Conservation (phyloP, 2,329 filamentous ascomycete species). For the Aspergillus hortae region DNA sequence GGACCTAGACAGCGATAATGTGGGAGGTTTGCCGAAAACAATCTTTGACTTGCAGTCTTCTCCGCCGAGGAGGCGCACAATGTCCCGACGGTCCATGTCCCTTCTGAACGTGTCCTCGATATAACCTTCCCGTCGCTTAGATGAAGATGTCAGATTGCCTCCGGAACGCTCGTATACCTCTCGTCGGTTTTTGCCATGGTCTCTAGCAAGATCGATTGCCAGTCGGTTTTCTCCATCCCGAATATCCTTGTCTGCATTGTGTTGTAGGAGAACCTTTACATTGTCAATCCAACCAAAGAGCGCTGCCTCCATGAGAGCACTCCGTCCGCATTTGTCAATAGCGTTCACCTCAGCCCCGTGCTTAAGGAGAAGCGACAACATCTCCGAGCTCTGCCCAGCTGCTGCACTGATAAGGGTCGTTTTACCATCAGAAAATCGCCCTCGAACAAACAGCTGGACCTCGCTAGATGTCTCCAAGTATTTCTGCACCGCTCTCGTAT, state of each 20-base stretch:
- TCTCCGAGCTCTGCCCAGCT: slow-evolving; percentile 2
- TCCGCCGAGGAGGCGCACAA: slow-evolving; percentile 6
- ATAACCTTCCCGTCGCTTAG: neutral
- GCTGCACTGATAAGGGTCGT: slow-evolving; percentile 9
- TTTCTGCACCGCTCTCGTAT: neutral
- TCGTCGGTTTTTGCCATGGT: neutral
- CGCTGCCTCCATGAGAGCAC: slow-evolving; percentile 10
- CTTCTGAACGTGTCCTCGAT: slow-evolving; percentile 5
- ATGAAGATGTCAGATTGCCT: neutral
- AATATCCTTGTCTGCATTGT: slow-evolving; percentile 3
- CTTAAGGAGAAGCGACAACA: slow-evolving; percentile 8
- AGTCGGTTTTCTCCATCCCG: slow-evolving; percentile 3
- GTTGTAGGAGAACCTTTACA: slow-evolving; percentile 9
- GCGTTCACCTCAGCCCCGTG: slow-evolving; percentile 6
- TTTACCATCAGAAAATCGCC: neutral
- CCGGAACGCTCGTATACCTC: neutral
- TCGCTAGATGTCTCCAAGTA: slow-evolving; percentile 11
- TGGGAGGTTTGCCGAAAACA: slow-evolving; percentile 6
- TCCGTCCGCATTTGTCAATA: slow-evolving; percentile 3
- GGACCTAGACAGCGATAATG: slow-evolving; percentile 1
- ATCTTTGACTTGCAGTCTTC: slow-evolving; percentile 5
- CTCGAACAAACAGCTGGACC: slow-evolving; percentile 4
- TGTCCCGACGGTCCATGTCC: slow-evolving; percentile 7
- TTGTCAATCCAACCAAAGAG: slow-evolving; percentile 7
- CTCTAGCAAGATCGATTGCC: slow-evolving; percentile 7